phyloP scores from a whole-genome alignment of 2,329 filamentous ascomycete genomes.

The Geoglossum cookeanum region DNA sequence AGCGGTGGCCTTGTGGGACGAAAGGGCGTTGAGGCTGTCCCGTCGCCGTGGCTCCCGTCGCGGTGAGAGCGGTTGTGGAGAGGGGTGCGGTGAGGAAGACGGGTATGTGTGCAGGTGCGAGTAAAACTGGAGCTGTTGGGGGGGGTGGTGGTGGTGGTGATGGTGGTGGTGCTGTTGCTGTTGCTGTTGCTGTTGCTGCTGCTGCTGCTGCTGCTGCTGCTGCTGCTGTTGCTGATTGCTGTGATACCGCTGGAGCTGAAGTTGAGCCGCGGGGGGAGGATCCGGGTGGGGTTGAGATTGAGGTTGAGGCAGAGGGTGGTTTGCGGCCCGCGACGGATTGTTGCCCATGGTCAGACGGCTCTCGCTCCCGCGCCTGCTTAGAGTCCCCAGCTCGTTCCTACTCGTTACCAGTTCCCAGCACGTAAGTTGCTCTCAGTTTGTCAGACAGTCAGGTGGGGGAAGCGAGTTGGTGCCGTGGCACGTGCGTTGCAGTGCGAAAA shows the following conservation, averaged over 20 bases:
- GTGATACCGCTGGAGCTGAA: background rate
- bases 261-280: slow-evolving; percentile 15
- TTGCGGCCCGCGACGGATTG: slow-evolving; percentile 11
- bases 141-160: slow-evolving; percentile 9
- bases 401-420: background rate
- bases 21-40: slow-evolving; percentile 5
- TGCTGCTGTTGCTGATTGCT: slow-evolving; percentile 11
- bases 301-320: background rate
- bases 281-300: background rate
- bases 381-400: background rate
- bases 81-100: background rate
- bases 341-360: slow-evolving; percentile 16
- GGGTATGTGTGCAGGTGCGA: background rate
- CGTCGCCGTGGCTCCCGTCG: slow-evolving; percentile 3
- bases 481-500: background rate
- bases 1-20: slow-evolving; percentile 6
- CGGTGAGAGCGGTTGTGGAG: background rate
- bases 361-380: background rate
- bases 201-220: slow-evolving; percentile 17
- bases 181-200: slow-evolving; percentile 23
- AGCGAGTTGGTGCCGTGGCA: background rate
- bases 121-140: slow-evolving; percentile 15
- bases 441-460: background rate
- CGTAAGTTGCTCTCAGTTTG: background rate
- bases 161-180: slow-evolving; percentile 15